A percentile compares a stretch with the other conserved stretches of the same genome.
Evolutionary conservation across 1,139 yeast species (phyloP).

Genomic region (Sugiyamaella pinicola): DNA sequence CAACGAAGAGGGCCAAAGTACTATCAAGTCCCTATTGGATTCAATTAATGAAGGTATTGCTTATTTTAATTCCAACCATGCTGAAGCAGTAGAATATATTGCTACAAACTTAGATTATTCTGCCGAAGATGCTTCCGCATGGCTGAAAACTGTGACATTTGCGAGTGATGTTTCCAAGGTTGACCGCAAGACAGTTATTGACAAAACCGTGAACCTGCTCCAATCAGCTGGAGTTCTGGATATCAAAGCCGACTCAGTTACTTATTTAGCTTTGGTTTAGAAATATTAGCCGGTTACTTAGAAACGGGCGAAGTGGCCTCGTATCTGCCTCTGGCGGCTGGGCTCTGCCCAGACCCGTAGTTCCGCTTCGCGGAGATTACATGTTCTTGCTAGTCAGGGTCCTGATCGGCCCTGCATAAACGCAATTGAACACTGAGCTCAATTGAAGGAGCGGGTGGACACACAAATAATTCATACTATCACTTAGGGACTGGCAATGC

Average conservation of each 20-base stretch:
- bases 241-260: constrained; percentile 31
- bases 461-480: too few species aligned
- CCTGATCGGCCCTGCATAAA: neutral
- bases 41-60: constrained; percentile 68
- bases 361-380: too few species aligned
- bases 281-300: neutral
- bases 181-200: constrained; percentile 55
- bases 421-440: too few species aligned
- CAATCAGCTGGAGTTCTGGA: constrained; percentile 59
- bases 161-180: constrained; percentile 52
- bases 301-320: too few species aligned
- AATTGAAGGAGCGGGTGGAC: too few species aligned
- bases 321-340: too few species aligned
- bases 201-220: constrained; percentile 62
- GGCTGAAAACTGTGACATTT: constrained; percentile 79
- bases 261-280: constrained; percentile 25
- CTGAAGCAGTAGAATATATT: constrained; percentile 69
- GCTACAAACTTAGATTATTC: constrained; percentile 71
- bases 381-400: too few species aligned
- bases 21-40: constrained; percentile 49
- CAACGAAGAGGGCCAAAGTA: constrained; percentile 35
- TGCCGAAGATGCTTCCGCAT: constrained; percentile 71
- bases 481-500: too few species aligned
- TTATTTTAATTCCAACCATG: constrained; percentile 60
- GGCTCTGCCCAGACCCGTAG: too few species aligned